Percentiles rank a stretch among this genome's conserved stretches.
Conservation (phyloP, 495 filamentous ascomycete genomes). For the Zalerion maritima region DNA sequence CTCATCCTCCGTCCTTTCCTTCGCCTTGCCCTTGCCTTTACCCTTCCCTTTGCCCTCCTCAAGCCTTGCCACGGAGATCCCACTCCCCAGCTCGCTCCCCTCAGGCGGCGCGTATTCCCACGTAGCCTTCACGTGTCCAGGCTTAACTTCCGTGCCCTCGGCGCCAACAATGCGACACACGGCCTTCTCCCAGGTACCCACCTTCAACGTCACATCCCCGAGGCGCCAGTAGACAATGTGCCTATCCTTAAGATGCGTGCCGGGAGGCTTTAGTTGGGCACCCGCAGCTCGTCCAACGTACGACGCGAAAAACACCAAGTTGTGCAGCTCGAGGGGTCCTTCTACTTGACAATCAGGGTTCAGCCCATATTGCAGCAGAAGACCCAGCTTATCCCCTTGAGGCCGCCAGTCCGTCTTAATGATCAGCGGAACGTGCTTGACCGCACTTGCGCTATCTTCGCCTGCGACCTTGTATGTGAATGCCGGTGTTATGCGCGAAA, state of each 20-base stretch:
- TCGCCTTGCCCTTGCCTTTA: slow-evolving; percentile 26
- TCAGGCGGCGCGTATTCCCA: slow-evolving; percentile 50
- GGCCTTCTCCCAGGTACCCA: slow-evolving; percentile 46
- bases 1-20: slow-evolving; percentile 17
- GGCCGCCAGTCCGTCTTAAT: slow-evolving; percentile 73
- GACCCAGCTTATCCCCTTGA: slow-evolving; percentile 65
- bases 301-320: slow-evolving; percentile 66
- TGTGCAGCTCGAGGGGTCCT: slow-evolving; percentile 50
- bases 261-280: slow-evolving; percentile 60
- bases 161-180: slow-evolving; percentile 62
- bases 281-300: slow-evolving; percentile 55
- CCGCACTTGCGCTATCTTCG: slow-evolving; percentile 43
- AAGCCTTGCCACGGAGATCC: slow-evolving; percentile 44
- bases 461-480: slow-evolving; percentile 94
- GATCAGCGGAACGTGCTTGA: slow-evolving; percentile 47
- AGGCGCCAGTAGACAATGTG: slow-evolving; percentile 82
- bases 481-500: slow-evolving; percentile 61
- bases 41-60: slow-evolving; percentile 28
- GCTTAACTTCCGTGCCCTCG: slow-evolving; percentile 58
- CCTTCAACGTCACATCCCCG: slow-evolving; percentile 58
- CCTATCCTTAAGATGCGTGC: slow-evolving; percentile 73
- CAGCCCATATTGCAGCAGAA: slow-evolving; percentile 73
- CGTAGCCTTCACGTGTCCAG: slow-evolving; percentile 62
- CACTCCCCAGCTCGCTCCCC: slow-evolving; percentile 31
- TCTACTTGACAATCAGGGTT: slow-evolving; percentile 58